These are phyloP conservation scores for Suhomyces terraborum DNA, from an alignment of 1,139 yeast genomes.

Conservation along the genomic window DNA sequence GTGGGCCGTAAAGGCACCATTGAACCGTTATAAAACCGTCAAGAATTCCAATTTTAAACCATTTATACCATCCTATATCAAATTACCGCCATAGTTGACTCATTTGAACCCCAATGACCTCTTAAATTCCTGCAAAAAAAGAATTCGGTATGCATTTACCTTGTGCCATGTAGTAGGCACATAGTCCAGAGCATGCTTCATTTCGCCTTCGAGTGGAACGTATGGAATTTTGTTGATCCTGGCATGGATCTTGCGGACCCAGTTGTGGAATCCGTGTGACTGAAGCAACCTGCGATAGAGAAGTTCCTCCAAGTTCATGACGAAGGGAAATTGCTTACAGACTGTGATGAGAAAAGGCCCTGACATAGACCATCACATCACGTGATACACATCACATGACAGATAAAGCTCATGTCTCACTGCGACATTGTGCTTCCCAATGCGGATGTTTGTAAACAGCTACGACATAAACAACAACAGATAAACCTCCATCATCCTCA, in stretches of 20 bases:
- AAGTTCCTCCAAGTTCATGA: slow-evolving; percentile 44
- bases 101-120: slow-evolving; percentile 46
- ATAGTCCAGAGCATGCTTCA: slow-evolving; percentile 28
- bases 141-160: slow-evolving; percentile 59
- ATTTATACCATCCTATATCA: neutral
- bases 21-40: too few relatives aligned
- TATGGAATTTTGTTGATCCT: slow-evolving; percentile 61
- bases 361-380: neutral
- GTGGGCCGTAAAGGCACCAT: too few relatives aligned
- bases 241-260: slow-evolving; percentile 68
- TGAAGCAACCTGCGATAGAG: slow-evolving; percentile 44
- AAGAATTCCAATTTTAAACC: too few relatives aligned
- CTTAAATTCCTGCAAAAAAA: slow-evolving; percentile 67
- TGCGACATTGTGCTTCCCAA: slow-evolving; percentile 6
- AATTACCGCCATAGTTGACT: neutral
- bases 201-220: slow-evolving; percentile 22
- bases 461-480: slow-evolving; percentile 14
- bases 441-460: slow-evolving; percentile 13
- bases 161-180: slow-evolving; percentile 58
- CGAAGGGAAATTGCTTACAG: too few relatives aligned
- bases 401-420: slow-evolving; percentile 11
- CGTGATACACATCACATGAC: slow-evolving; percentile 1
- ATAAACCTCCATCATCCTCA: slow-evolving; percentile 8
- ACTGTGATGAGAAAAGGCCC: too few relatives aligned
- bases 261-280: slow-evolving; percentile 65